Conservation (phyloP, 306 rosid species). For the Vigna reflexopilosa region DNA sequence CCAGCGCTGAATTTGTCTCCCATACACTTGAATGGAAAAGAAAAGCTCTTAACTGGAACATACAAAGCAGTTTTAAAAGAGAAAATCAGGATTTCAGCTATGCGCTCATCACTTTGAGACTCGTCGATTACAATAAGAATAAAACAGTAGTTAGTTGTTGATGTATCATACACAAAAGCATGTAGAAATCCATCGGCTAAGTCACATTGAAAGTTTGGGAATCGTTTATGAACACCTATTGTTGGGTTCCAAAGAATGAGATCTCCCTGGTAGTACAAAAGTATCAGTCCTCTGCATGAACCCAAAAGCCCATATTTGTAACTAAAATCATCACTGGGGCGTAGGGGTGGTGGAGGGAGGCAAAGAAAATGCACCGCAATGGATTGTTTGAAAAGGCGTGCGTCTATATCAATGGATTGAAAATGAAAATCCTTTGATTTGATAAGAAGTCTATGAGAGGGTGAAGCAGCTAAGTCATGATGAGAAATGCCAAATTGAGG, state of each 20-base stretch:
- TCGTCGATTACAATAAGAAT: background rate
- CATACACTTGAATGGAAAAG: background rate
- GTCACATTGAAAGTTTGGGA: fast-evolving
- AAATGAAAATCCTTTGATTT: background rate
- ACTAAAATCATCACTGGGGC: too few relatives aligned
- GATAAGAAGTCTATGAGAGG: background rate
- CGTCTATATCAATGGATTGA: background rate
- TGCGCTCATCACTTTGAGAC: background rate
- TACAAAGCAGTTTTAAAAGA: slow-evolving; percentile 27
- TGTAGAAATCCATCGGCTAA: background rate
- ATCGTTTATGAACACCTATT: background rate
- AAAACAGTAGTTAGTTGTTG: background rate
- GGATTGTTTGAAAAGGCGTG: background rate
- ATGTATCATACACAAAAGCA: slow-evolving; percentile 17
- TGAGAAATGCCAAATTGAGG: slow-evolving; percentile 25
- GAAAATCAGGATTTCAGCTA: background rate
- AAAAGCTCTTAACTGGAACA: background rate
- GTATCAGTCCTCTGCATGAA: background rate
- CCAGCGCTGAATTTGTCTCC: background rate
- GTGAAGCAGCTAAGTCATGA: background rate
- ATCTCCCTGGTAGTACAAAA: background rate
- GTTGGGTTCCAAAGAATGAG: slow-evolving; percentile 5
- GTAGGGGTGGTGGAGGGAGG: background rate
- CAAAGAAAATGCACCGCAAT: background rate
- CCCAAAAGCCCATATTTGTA: background rate